These are phyloP conservation scores for Cairneyella variabilis DNA, from an alignment of 495 filamentous ascomycete species.

Conservation along the genomic window DNA sequence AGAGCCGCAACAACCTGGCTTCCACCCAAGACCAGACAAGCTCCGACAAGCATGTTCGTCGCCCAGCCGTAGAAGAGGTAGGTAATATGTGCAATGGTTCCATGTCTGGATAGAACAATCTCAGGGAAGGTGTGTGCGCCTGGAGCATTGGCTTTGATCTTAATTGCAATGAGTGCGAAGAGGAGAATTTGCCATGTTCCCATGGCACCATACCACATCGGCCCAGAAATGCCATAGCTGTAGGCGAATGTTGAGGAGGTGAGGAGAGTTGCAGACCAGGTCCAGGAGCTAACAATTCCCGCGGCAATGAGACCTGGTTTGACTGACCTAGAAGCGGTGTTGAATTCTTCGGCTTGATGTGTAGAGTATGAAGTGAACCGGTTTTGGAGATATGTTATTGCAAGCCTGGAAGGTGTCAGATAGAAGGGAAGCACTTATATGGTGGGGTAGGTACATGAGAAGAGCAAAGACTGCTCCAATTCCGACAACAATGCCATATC, in stretches of 20 bases:
- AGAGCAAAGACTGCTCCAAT: constrained; percentile 35
- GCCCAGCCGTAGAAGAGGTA: constrained; percentile 26
- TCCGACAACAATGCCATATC: constrained; percentile 48
- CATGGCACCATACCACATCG: constrained; percentile 41
- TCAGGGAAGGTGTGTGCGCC: constrained; percentile 48
- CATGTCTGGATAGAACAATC: constrained; percentile 57
- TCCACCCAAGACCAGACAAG: constrained; percentile 23
- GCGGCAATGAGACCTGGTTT: constrained; percentile 47
- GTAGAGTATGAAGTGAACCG: constrained; percentile 45
- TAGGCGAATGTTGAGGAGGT: constrained; percentile 45
- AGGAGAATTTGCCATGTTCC: constrained; percentile 44
- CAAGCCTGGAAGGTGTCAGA: constrained; percentile 29
- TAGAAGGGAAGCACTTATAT: neutral
- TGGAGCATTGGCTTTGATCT: constrained; percentile 41
- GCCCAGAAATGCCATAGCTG: constrained; percentile 43
- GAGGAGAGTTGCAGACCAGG: constrained; percentile 41
- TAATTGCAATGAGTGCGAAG: constrained; percentile 43
- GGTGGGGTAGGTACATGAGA: constrained; percentile 2
- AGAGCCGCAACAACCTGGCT: constrained; percentile 21
- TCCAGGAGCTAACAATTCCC: constrained; percentile 46
- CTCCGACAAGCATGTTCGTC: constrained; percentile 23
- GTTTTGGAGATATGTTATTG: constrained; percentile 43
- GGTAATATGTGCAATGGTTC: constrained; percentile 38
- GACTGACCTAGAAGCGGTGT: constrained; percentile 42
- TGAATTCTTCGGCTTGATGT: constrained; percentile 44